These are phyloP conservation scores for Exobasidium cylindrosporum DNA, from an alignment of 1,284 basidiomycete genomes.

Conservation along the genomic window DNA sequence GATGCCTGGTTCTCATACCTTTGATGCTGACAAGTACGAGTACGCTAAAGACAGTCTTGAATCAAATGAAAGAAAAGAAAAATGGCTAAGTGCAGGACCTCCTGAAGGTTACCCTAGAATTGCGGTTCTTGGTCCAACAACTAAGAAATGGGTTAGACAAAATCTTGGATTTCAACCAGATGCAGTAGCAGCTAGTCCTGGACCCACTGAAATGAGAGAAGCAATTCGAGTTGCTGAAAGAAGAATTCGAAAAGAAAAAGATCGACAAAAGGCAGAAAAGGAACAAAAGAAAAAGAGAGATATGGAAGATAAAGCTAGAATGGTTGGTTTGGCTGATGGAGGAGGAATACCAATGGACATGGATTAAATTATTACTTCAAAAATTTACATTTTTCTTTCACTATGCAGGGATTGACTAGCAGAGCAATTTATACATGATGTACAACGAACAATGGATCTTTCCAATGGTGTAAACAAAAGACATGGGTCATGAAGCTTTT, in stretches of 20 bases:
- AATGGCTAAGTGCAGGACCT: constrained; percentile 11
- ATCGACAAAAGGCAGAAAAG: constrained; percentile 2
- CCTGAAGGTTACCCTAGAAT: constrained; percentile 29
- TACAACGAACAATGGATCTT: no score
- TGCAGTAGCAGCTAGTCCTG: constrained; percentile 42
- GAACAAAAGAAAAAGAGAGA: not conserved
- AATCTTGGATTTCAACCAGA: constrained; percentile 38
- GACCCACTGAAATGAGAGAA: constrained; percentile 41
- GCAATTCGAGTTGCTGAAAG: constrained; percentile 41
- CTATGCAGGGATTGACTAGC: no score
- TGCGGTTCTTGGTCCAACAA: constrained; percentile 45
- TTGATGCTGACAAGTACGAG: constrained; percentile 15
- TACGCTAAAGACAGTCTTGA: constrained; percentile 14
- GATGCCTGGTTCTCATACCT: constrained; percentile 25
- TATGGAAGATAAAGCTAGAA: constrained; percentile 5
- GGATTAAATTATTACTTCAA: no score
- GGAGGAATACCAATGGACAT: constrained; percentile 12
- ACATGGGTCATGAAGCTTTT: no score
- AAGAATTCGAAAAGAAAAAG: constrained; percentile 21
- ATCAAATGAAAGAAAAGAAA: constrained; percentile 20
- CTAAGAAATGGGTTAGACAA: constrained; percentile 38
- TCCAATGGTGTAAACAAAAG: no score
- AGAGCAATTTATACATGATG: no score
- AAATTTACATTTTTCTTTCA: no score
- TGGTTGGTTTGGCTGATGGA: constrained; percentile 8